phyloP scores from a whole-genome alignment of 176 grass and related monocot species.

The Alloteropsis semialata region DNA sequence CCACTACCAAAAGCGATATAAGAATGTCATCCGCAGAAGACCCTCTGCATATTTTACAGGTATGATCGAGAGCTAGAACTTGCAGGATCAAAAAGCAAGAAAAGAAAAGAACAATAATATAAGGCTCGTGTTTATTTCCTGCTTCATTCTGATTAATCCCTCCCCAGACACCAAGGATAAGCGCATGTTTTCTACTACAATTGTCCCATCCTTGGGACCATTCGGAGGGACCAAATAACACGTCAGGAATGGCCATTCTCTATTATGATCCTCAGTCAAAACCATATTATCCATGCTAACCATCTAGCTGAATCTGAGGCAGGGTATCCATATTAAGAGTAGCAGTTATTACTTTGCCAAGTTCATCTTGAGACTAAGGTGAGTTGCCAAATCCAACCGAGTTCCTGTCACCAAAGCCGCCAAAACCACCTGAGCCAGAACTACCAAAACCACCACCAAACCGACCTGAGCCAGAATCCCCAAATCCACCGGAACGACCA shows the following conservation, averaged over 20 bases:
- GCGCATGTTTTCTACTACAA: not conserved
- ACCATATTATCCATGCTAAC: not conserved
- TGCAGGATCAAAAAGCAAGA: not conserved
- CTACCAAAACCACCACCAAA: conserved; percentile 41
- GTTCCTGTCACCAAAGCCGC: conserved; percentile 46
- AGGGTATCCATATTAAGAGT: conserved; percentile 1
- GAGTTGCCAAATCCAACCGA: conserved; percentile 33
- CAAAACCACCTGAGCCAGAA: conserved; percentile 51
- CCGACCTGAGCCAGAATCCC: conserved; percentile 40
- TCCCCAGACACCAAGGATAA: not conserved
- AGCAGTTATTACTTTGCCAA: not conserved
- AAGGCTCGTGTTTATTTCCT: conserved; percentile 33
- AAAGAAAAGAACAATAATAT: not conserved
- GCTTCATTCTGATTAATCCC: not conserved
- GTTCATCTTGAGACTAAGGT: conserved; percentile 3
- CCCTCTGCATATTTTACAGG: conserved; percentile 49
- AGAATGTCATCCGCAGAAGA: conserved; percentile 20
- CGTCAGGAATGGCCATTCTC: not conserved
- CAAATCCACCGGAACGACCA: conserved; percentile 44
- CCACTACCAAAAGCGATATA: conserved; percentile 11
- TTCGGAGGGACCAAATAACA: not conserved
- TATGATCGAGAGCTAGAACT: conserved; percentile 24
- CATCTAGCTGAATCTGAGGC: not conserved
- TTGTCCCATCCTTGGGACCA: not conserved
- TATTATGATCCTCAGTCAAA: not conserved